A percentile compares a stretch with the other conserved stretches of the same genome.
Evolutionary conservation across 441 rosid species (phyloP).

Genomic region (Codiaeum variegatum): DNA sequence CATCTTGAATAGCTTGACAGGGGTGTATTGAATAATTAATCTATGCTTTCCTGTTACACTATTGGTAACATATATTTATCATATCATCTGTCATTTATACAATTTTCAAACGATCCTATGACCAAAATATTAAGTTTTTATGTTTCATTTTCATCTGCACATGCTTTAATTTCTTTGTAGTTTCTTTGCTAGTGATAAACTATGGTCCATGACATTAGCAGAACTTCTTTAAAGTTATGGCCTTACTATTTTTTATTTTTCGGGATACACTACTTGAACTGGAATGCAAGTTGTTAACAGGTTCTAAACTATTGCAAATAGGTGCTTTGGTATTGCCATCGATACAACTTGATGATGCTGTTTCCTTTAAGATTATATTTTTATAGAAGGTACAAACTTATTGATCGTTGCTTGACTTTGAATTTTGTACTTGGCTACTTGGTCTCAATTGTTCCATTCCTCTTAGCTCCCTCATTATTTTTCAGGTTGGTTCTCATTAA

Average conservation of each 20-base stretch:
- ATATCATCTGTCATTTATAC: not conserved
- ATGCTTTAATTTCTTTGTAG: not conserved
- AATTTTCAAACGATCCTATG: not conserved
- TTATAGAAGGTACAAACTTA: constrained; percentile 59
- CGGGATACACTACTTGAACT: constrained; percentile 30
- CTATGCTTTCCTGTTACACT: not conserved
- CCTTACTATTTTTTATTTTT: constrained; percentile 13
- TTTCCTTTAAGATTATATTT: constrained; percentile 68
- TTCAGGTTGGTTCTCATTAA: constrained; percentile 46
- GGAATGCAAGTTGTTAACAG: constrained; percentile 55
- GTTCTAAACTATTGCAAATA: constrained; percentile 66
- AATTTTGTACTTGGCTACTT: constrained; percentile 19
- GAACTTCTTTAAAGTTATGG: not conserved
- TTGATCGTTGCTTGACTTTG: constrained; percentile 35
- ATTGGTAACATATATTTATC: not conserved
- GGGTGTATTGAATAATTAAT: not conserved
- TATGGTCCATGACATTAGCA: constrained; percentile 3
- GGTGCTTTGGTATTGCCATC: constrained; percentile 70
- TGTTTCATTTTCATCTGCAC: not conserved
- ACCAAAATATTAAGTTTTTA: not conserved
- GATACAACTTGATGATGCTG: constrained; percentile 67
- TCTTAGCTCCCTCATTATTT: constrained; percentile 17
- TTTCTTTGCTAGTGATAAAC: not conserved
- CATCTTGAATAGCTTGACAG: not conserved
- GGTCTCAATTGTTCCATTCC: constrained; percentile 21